These are phyloP conservation scores for Neostapfia colusana DNA, from an alignment of 176 grass and related monocot species.

Conservation along the genomic window DNA sequence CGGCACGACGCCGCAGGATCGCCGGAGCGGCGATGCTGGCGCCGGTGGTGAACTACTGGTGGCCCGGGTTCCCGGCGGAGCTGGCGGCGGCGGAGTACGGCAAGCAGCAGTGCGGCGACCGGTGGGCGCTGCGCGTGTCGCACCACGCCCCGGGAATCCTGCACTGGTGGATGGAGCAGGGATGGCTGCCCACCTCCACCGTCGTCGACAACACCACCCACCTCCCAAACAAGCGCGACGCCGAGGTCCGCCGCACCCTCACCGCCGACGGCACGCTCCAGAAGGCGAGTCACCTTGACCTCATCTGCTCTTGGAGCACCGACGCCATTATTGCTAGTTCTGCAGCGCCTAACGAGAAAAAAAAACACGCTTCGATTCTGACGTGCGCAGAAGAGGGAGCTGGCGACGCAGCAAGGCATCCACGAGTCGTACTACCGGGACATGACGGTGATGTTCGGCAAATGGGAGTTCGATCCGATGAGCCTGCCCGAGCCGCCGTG, in stretches of 20 bases:
- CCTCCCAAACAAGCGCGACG: conserved; percentile 61
- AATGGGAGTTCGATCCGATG: conserved; percentile 90
- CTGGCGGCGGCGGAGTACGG: conserved; percentile 46
- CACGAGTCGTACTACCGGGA: conserved; percentile 79
- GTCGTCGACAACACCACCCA: conserved; percentile 54
- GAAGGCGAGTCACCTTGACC: conserved; percentile 27
- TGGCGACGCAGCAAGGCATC: conserved; percentile 71
- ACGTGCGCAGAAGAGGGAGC: conserved; percentile 40
- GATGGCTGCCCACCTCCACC: conserved; percentile 69
- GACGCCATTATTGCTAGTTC: too few relatives aligned
- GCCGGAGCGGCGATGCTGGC: conserved; percentile 61
- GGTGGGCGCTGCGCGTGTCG: conserved; percentile 65
- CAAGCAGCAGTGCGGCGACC: conserved; percentile 58
- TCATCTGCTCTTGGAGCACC: too few relatives aligned
- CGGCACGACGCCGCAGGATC: conserved; percentile 48
- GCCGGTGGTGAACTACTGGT: conserved; percentile 64
- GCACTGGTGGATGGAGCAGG: conserved; percentile 88
- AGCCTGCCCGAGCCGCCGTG: conserved; percentile 48
- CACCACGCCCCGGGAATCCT: conserved; percentile 65
- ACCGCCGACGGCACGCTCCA: conserved; percentile 36
- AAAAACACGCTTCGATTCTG: too few relatives aligned
- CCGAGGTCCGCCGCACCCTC: conserved; percentile 25
- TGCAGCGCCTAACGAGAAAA: too few relatives aligned
- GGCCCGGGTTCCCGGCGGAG: conserved; percentile 60
- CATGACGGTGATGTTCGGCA: conserved; percentile 81